These are phyloP conservation scores for Cryptosporidium baileyi DNA, from an alignment of 169 alveolate species.

Conservation along the genomic window DNA sequence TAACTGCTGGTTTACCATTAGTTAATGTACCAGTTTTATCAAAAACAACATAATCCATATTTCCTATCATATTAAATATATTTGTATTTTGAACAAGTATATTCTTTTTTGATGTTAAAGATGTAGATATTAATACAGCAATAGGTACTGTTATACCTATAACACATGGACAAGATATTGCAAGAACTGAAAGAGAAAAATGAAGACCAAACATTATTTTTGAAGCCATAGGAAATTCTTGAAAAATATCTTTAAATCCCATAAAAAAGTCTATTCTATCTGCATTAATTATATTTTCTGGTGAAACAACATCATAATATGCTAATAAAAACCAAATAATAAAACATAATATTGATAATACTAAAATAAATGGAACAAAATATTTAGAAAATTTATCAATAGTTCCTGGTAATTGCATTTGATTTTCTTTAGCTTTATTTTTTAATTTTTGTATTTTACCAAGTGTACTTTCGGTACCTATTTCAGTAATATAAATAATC, in stretches of 20 bases:
- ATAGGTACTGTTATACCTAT: conserved; percentile 62
- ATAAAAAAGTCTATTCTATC: conserved; percentile 2
- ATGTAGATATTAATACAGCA: conserved; percentile 36
- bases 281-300: conserved; percentile 11
- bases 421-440: conserved; percentile 23
- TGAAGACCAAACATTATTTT: conserved; percentile 57
- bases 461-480: conserved; percentile 59
- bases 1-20: conserved; percentile 52
- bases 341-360: background rate
- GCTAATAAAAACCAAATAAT: conserved; percentile 49
- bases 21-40: conserved; percentile 65
- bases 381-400: conserved; percentile 38
- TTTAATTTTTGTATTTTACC: conserved; percentile 53
- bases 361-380: conserved; percentile 19
- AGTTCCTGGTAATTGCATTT: conserved; percentile 9
- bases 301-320: conserved; percentile 17
- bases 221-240: conserved; percentile 32
- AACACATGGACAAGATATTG: conserved; percentile 65
- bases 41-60: conserved; percentile 5
- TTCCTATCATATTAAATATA: background rate
- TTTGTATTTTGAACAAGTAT: conserved; percentile 31
- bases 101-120: conserved; percentile 42
- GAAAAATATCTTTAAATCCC: conserved; percentile 1
- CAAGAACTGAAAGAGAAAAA: conserved; percentile 49
- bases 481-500: background rate